These are phyloP conservation scores for Cyclotella baltica DNA, from an alignment of 108 stramenopile genomes.

Conservation along the genomic window DNA sequence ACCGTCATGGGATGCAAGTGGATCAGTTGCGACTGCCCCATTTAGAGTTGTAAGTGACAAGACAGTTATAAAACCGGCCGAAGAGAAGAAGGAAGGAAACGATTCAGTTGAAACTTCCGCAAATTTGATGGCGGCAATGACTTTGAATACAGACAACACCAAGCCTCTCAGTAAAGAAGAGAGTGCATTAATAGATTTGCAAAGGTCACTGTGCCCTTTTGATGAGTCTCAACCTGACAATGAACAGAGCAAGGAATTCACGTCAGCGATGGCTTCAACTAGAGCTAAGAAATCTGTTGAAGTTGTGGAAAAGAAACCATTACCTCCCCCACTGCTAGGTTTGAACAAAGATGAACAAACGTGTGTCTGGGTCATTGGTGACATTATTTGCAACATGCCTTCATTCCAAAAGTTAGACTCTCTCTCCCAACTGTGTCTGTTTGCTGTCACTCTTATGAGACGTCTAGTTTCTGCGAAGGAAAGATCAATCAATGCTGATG, in stretches of 20 bases:
- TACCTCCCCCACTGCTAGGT: slow-evolving; percentile 38
- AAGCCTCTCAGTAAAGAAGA: slow-evolving; percentile 29
- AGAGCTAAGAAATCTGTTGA: neutral
- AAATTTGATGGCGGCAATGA: slow-evolving; percentile 49
- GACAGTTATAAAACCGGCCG: slow-evolving; percentile 5
- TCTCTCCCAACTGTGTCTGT: slow-evolving; percentile 59
- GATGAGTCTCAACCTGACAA: slow-evolving; percentile 15
- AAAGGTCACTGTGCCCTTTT: slow-evolving; percentile 24
- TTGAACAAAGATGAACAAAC: slow-evolving; percentile 60
- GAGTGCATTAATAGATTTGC: slow-evolving; percentile 36
- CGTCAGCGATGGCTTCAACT: slow-evolving; percentile 27
- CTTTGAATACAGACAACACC: slow-evolving; percentile 5
- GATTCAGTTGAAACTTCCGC: slow-evolving; percentile 33
- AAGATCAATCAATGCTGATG: slow-evolving; percentile 11
- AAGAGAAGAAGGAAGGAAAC: slow-evolving; percentile 34
- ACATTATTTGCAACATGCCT: slow-evolving; percentile 59
- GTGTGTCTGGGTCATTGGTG: slow-evolving; percentile 70
- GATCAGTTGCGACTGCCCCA: slow-evolving; percentile 59
- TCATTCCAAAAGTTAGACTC: slow-evolving; percentile 66
- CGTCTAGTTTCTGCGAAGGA: slow-evolving; percentile 23
- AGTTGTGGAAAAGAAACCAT: slow-evolving; percentile 4
- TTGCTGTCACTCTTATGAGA: slow-evolving; percentile 54
- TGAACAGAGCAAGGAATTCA: slow-evolving; percentile 42
- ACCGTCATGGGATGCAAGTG: slow-evolving; percentile 49
- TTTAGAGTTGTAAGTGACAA: slow-evolving; percentile 46